Conservation (phyloP, 257 asterid genomes). For the Petunia secreta region DNA sequence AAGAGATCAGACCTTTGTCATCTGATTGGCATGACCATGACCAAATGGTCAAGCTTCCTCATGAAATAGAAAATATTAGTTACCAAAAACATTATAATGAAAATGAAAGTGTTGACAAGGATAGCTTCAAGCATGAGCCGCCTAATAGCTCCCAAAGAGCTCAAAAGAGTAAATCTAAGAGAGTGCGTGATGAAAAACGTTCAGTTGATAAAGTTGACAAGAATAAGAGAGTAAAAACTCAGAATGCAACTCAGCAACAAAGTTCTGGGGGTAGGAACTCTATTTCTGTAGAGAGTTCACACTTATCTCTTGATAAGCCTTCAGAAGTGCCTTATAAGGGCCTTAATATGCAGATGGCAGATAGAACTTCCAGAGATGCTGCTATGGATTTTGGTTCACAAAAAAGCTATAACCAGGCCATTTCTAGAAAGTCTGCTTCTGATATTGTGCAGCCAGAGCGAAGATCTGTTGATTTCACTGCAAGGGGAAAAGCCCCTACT, state of each 20-base stretch:
- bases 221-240: constrained; percentile 59
- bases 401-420: constrained; percentile 44
- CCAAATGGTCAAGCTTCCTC: constrained; percentile 30
- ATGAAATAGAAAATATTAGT: constrained; percentile 43
- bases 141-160: constrained; percentile 44
- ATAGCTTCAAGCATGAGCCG: constrained; percentile 45
- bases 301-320: constrained; percentile 63
- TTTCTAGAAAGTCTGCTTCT: constrained; percentile 45
- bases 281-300: constrained; percentile 58
- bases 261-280: constrained; percentile 53
- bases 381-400: constrained; percentile 48
- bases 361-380: constrained; percentile 45
- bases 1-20: constrained; percentile 46
- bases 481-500: constrained; percentile 42
- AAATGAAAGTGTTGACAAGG: constrained; percentile 46
- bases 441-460: constrained; percentile 58
- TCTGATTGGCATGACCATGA: constrained; percentile 42
- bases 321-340: constrained; percentile 41
- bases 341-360: constrained; percentile 38
- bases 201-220: constrained; percentile 48
- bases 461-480: constrained; percentile 51
- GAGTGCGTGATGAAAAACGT: constrained; percentile 55
- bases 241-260: constrained; percentile 46
- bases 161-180: constrained; percentile 56
- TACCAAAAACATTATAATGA: constrained; percentile 33